Base-by-base conservation (phyloP, 257 asterid species). In the Solanum boliviense region DNA sequence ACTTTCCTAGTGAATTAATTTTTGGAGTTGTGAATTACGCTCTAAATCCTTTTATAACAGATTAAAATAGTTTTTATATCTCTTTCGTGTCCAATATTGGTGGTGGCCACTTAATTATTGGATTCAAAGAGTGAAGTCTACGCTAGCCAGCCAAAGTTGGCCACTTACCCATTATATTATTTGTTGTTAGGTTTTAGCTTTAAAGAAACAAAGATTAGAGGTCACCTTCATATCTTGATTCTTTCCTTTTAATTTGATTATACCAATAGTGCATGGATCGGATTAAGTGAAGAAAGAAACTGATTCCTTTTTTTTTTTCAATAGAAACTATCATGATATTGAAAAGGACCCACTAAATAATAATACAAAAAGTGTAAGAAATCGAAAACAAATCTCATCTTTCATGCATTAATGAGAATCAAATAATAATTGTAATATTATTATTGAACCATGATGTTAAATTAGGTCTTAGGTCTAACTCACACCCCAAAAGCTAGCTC, bases 121-220 rank as follows among this genome's bases (percentile, higher is more conserved):
- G 29, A 81, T 46, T 29, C 68, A 81, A 71, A 36, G 87, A 89
- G 44, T 86, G 79, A 86, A 38, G 39, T 67, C 82, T 67, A 88
- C 73, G 90, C 87, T 70, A 76, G 90, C 87, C 38, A 65, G 44
- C 36, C 71, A 84, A 41, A 84, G 46, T 84, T 67, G 88, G 87
- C 62, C 84, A 67, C 88, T 87, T 76, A 38, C 41, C 9, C 36
- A 44, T 78, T 44, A 15, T 27, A 79, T 44, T 21, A 75, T 67
- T 16, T 34, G 38, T 72, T 68, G 82, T 15, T 41, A 27, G 39
- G 67, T 7, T 29, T 16, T 44, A 46, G 29, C 67, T 29, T 46
- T 46, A 46, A 81, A 27, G 41, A 29, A 81, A 44, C 85, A 44
- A 44, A 41, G 34, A 13, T 9, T 44, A 23, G 83, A 38, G 21